Evolutionary conservation across 1,139 yeast genomes (phyloP), one percentile per base, ranked within the genome.

Genomic region (Saccharomyces hybrid): DNA sequence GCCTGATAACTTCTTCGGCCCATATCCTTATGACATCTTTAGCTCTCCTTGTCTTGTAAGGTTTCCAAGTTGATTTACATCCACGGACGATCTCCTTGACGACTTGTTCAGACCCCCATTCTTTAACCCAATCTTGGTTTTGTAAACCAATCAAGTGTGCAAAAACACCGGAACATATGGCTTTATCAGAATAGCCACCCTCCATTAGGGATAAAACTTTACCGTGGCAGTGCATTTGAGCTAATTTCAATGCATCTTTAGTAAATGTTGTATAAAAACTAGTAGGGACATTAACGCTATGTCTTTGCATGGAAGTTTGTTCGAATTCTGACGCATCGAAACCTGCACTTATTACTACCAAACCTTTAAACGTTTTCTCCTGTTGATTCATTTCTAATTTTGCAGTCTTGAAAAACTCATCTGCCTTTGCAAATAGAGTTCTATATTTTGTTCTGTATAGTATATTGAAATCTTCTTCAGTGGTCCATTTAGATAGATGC

Each of bases 301-400:
- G 96, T 57, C 96, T 76, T 70, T 88, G 96, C 96, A 88, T 88
- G 56, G 84, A 82, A 21, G 82, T 81, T 57, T 84, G 84, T 66
- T 88, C 96, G 67, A 81, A 84, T 67, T 88, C 96, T 29, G 89
- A 84, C 2, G 95, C 96, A 71, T 88, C 96, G 68, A 88, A 88
- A 2, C 96, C 96, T 0, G 96, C 93, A 47, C 95, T 86, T 1
- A 88, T 77, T 16, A 85, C 78, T 4, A 88, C 81, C 57, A 88
- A 68, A 0, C 93, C 89, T 64, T 83, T 84, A 70, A 84, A 87
- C 0, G 81, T 80, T 58, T 66, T 61, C n/a, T 64, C 65, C 56
- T 32, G 53, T 12, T 68, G 67, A 44, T 76, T 80, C 67, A 79
- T 73, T 56, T 75, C 77, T 49, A 68, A 69, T 60, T 76, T 79